phyloP scores from a whole-genome alignment of 345 rosid genomes.

The Ceriops tagal region DNA sequence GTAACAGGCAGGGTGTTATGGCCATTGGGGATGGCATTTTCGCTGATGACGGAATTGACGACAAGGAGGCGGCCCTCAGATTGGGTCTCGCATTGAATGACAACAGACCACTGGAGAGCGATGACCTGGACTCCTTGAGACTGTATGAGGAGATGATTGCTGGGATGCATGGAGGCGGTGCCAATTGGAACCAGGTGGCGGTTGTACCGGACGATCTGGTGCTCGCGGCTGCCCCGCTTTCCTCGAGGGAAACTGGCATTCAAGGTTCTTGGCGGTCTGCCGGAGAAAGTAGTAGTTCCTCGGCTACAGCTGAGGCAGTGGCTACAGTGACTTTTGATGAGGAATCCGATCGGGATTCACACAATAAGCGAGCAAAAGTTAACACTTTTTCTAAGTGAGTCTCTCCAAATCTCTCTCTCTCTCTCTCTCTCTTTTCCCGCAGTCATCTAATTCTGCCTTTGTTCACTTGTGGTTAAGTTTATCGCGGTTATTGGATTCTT shows the following conservation, averaged over 20 bases:
- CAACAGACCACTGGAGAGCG: background rate
- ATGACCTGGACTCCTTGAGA: constrained; percentile 13
- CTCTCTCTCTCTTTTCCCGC: background rate
- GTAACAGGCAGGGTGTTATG: constrained; percentile 22
- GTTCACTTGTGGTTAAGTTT: background rate
- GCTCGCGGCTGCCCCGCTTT: constrained; percentile 2
- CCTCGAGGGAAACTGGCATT: constrained; percentile 21
- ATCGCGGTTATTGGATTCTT: background rate
- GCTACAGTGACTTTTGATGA: constrained; percentile 23
- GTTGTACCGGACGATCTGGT: constrained; percentile 14
- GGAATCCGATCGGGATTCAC: constrained; percentile 34
- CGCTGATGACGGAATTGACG: constrained; percentile 21
- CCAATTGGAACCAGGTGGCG: constrained; percentile 15
- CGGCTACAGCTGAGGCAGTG: constrained; percentile 19
- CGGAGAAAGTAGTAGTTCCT: constrained; percentile 63
- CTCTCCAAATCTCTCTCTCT: constrained; percentile 1
- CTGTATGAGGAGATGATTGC: constrained; percentile 14
- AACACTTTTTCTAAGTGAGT: constrained; percentile 51
- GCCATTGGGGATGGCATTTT: constrained; percentile 22
- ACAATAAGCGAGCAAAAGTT: constrained; percentile 78
- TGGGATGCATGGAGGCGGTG: constrained; percentile 22
- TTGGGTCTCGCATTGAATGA: constrained; percentile 13
- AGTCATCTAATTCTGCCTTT: background rate
- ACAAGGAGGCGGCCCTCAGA: constrained; percentile 3
- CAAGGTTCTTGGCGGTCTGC: constrained; percentile 23